Evolutionary conservation across 1,284 basidiomycete genomes (phyloP).

Genomic region (Trichosporon ovoides): DNA sequence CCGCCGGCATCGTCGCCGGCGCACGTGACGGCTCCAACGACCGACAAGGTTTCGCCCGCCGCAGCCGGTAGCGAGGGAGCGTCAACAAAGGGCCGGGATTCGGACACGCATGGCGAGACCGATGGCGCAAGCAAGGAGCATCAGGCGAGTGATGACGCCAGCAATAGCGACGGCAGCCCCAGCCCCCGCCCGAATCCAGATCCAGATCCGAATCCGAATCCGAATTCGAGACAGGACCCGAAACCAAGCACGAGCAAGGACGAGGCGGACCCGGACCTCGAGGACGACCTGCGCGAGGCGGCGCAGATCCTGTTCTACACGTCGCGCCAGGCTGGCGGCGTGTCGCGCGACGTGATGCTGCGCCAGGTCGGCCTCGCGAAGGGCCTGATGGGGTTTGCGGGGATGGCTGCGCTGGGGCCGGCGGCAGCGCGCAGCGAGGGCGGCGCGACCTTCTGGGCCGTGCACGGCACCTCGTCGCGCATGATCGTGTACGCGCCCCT

Average conservation of each 20-base stretch:
- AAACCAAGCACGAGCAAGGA: too few relatives aligned
- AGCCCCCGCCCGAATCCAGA: too few relatives aligned
- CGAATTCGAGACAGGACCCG: too few relatives aligned
- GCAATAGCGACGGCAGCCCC: not conserved
- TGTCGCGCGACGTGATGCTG: constrained; percentile 42
- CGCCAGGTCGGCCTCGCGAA: constrained; percentile 43
- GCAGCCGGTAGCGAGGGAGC: not conserved
- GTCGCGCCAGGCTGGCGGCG: constrained; percentile 29
- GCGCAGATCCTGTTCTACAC: constrained; percentile 46
- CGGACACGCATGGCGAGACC: not conserved
- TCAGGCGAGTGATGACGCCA: not conserved
- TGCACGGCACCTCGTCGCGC: constrained; percentile 31
- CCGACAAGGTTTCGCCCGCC: not conserved
- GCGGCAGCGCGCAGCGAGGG: too few relatives aligned
- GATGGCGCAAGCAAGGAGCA: not conserved
- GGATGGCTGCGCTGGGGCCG: constrained; percentile 25
- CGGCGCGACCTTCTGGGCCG: constrained; percentile 25
- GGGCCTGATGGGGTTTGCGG: constrained; percentile 42
- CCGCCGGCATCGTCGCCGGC: not conserved
- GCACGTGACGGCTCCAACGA: not conserved
- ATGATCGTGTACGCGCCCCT: constrained; percentile 38
- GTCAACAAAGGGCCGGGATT: not conserved
- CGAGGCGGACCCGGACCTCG: constrained; percentile 29
- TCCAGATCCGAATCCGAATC: too few relatives aligned
- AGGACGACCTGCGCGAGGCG: constrained; percentile 42